These are phyloP conservation scores for Tetrahymena thermophila DNA, from an alignment of 73 alveolate genomes.

Conservation along the genomic window DNA sequence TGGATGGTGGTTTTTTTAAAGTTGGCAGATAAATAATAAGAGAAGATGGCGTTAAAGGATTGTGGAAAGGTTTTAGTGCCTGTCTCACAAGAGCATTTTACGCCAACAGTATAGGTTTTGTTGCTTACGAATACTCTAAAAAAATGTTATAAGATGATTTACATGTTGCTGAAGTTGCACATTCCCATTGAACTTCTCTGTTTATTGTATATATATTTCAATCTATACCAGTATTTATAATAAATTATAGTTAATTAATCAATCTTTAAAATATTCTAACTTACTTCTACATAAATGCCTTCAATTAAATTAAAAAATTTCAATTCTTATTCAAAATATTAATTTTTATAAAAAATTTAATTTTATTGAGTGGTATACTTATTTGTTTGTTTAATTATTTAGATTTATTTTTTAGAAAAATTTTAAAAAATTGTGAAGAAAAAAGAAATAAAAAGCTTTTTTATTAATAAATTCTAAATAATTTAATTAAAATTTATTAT, in stretches of 20 bases:
- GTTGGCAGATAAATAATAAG: conserved; percentile 24
- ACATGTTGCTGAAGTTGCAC: not conserved
- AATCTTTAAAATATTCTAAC: too few species aligned
- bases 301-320: too few species aligned
- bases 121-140: conserved; percentile 45
- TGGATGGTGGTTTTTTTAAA: conserved; percentile 53
- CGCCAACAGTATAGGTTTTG: conserved; percentile 37
- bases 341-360: too few species aligned
- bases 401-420: too few species aligned
- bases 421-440: too few species aligned
- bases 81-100: conserved; percentile 49
- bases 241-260: not conserved
- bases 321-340: too few species aligned
- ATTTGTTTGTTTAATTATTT: too few species aligned
- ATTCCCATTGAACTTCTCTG: not conserved
- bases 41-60: conserved; percentile 40
- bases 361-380: too few species aligned
- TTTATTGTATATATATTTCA: not conserved
- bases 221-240: not conserved
- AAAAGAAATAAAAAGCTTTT: too few species aligned
- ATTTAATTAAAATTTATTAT: too few species aligned
- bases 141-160: not conserved
- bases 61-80: conserved; percentile 62
- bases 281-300: too few species aligned
- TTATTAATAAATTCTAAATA: too few species aligned